Evolutionary conservation across 768 basidiomycete species (phyloP).

Genomic region (Coprinopsis marcescibilis): DNA sequence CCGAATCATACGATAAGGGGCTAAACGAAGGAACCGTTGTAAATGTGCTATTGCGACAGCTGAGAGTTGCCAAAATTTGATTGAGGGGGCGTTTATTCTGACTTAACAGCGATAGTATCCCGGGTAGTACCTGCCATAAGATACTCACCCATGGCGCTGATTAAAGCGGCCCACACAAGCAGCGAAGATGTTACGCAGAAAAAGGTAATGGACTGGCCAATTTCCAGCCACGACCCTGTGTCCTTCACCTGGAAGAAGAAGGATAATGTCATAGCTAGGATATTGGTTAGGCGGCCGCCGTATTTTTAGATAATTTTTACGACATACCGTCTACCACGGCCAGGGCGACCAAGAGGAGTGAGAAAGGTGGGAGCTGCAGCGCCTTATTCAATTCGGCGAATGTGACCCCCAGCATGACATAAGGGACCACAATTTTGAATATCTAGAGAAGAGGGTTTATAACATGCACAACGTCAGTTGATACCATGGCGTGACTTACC

Average conservation of each 20-base stretch:
- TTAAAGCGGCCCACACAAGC: conserved; percentile 72
- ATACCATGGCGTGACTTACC: conserved; percentile 29
- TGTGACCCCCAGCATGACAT: conserved; percentile 64
- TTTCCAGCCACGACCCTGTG: conserved; percentile 85
- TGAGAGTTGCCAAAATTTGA: no score
- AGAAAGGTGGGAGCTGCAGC: conserved; percentile 70
- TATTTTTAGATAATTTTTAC: background rate
- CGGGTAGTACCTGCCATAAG: conserved; percentile 48
- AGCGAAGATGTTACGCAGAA: conserved; percentile 80
- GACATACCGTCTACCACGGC: conserved; percentile 62
- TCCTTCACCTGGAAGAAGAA: conserved; percentile 85
- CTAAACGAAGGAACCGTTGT: background rate
- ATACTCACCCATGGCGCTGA: conserved; percentile 68
- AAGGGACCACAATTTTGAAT: conserved; percentile 80
- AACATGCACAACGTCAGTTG: background rate
- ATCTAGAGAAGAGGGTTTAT: conserved; percentile 36
- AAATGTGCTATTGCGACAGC: no score
- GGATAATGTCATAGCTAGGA: conserved; percentile 71
- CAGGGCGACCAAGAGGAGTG: conserved; percentile 71
- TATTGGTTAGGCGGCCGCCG: background rate
- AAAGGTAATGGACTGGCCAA: conserved; percentile 83
- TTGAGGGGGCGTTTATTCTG: background rate
- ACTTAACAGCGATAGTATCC: background rate
- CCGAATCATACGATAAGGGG: conserved; percentile 1
- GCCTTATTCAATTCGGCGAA: conserved; percentile 66